These are phyloP conservation scores for Aureobasidium melanogenum DNA, from an alignment of 2,329 filamentous ascomycete genomes.

Conservation along the genomic window DNA sequence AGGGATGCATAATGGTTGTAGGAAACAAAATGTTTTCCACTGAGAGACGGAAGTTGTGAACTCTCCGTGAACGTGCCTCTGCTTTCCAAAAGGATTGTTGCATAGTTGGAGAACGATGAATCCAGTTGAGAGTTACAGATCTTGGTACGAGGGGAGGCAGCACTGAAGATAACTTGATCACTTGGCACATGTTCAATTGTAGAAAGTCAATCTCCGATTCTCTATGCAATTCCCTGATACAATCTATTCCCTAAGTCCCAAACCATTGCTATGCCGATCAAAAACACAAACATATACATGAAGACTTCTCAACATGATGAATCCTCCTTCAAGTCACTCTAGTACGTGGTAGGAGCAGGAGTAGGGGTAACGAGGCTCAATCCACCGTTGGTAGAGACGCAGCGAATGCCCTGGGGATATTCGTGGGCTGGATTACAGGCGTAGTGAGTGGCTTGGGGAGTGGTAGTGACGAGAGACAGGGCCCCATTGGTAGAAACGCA, in stretches of 20 bases:
- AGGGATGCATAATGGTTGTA: no score
- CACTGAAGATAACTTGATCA: no score
- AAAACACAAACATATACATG: neutral
- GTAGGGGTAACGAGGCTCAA: conserved; percentile 7
- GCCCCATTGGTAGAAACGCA: conserved; percentile 11
- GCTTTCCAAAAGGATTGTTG: no score
- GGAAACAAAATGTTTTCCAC: no score
- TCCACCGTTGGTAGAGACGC: neutral
- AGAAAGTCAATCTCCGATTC: no score
- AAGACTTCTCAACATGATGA: neutral
- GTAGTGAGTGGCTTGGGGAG: neutral
- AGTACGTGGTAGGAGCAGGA: neutral
- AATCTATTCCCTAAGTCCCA: neutral
- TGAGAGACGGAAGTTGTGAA: no score
- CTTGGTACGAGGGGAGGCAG: no score
- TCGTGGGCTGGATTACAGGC: neutral
- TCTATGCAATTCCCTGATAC: no score
- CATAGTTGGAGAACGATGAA: no score
- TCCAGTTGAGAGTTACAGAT: no score
- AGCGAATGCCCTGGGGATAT: neutral
- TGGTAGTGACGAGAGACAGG: conserved; percentile 2
- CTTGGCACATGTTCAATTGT: no score
- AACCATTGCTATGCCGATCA: neutral
- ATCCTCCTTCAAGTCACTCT: neutral
- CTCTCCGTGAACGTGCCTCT: no score